These are phyloP conservation scores for Scenedesmus sp. DNA, from an alignment of 163 green algal genomes.

Conservation along the genomic window DNA sequence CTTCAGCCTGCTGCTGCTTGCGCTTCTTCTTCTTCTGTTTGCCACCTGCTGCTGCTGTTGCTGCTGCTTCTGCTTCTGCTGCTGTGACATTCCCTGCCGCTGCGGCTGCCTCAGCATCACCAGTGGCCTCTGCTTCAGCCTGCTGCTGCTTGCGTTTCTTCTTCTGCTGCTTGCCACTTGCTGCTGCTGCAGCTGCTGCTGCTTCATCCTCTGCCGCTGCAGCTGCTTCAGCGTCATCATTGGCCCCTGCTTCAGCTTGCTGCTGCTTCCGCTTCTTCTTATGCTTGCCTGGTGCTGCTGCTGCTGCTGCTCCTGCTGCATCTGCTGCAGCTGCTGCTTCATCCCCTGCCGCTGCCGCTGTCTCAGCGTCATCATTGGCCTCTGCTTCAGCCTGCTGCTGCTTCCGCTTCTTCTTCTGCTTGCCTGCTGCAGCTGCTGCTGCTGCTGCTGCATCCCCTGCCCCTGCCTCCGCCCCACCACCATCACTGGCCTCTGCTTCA, in stretches of 20 bases:
- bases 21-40: background rate
- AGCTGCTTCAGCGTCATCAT: background rate
- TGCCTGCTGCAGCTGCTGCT: constrained; percentile 24
- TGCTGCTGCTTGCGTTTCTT: constrained; percentile 29
- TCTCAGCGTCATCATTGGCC: background rate
- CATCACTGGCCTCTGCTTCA: background rate
- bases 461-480: background rate
- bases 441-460: constrained; percentile 39
- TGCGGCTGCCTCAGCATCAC: background rate
- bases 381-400: constrained; percentile 22
- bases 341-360: too few relatives aligned
- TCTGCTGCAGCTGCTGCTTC: background rate
- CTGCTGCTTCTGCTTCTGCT: background rate
- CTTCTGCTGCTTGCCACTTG: constrained; percentile 5
- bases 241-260: too few relatives aligned
- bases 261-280: background rate
- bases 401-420: constrained; percentile 32
- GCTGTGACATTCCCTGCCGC: too few relatives aligned
- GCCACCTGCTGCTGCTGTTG: constrained; percentile 21
- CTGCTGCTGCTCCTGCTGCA: constrained; percentile 32
- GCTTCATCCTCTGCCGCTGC: background rate
- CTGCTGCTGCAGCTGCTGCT: background rate
- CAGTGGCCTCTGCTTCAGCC: background rate
- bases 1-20: too few relatives aligned
- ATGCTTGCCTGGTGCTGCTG: background rate